phyloP scores from a whole-genome alignment of 2,329 filamentous ascomycete species.

The Xylaria arbuscula region DNA sequence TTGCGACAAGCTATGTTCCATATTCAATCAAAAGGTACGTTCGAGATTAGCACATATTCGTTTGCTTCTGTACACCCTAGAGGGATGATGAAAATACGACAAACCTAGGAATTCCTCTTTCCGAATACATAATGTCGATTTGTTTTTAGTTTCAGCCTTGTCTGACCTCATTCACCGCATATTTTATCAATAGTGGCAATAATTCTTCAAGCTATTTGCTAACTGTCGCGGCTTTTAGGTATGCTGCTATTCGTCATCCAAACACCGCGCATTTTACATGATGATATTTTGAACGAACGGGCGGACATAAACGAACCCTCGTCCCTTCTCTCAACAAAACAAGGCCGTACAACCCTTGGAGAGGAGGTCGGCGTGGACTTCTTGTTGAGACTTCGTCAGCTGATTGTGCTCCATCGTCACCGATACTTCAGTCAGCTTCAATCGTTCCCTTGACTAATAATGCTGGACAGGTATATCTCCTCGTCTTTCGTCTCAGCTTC shows the following conservation, averaged over 20 bases:
- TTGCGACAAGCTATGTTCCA: neutral
- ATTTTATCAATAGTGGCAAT: slow-evolving; percentile 40
- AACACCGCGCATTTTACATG: slow-evolving; percentile 55
- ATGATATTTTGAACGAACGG: slow-evolving; percentile 77
- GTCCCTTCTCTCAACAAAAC: slow-evolving; percentile 62
- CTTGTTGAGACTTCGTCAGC: slow-evolving; percentile 75
- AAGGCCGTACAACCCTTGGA: slow-evolving; percentile 72
- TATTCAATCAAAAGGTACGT: slow-evolving; percentile 37
- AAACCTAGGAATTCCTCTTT: slow-evolving; percentile 74
- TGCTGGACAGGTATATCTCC: slow-evolving; percentile 45
- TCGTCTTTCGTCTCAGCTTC: neutral
- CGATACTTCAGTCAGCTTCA: slow-evolving; percentile 16
- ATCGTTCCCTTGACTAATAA: slow-evolving; percentile 46
- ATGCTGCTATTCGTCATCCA: slow-evolving; percentile 46
- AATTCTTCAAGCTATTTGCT: slow-evolving; percentile 23
- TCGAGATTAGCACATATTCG: neutral
- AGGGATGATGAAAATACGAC: slow-evolving; percentile 70
- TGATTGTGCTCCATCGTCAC: slow-evolving; percentile 58
- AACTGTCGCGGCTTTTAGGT: slow-evolving; percentile 55
- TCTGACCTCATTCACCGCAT: slow-evolving; percentile 61
- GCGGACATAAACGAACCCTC: slow-evolving; percentile 72
- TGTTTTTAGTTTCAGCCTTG: slow-evolving; percentile 76
- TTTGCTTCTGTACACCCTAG: slow-evolving; percentile 37
- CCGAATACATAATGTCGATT: slow-evolving; percentile 74
- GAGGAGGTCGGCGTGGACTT: slow-evolving; percentile 61